Base-by-base conservation (phyloP, 176 grass and related monocot species). In the Phoenix dactylifera region DNA sequence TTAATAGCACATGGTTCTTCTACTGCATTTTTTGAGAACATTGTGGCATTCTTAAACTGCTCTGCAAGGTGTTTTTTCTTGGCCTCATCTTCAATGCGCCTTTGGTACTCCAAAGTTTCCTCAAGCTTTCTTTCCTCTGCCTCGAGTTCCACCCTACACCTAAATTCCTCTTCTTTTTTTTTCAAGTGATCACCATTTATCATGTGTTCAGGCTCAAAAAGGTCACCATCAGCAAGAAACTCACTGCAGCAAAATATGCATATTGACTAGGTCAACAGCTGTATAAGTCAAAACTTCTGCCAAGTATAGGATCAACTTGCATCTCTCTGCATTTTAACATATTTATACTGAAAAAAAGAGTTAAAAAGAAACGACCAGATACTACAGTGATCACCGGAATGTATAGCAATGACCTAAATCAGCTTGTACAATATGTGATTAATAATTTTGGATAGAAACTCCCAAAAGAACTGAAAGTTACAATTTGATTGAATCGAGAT, bases 51-150 rank as follows among this genome's bases (percentile, higher is more conserved):
- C 68, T 66, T 79, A 54, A 35, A 76, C 74, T 95, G 83, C 68
- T 77, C 70, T 44, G 78, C 73, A 12, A 84, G 77, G 55, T 81
- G 83, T 50, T 84, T 83, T 57, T 88, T 60, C 62, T 92, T 98
- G 77, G 87, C 67, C 65, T 88, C 82, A 53, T 92, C 93, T 72
- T 98, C 93, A 54, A 92, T 79, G 60, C 67, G 32, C 62, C 79
- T 79, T 78, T 98, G 93, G 22, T 86, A 82, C 73, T 92, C 79
- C 59, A 98, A 77, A 50, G 81, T 98, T 78, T 86, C 81, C 77
- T 89, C 93, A 50, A 98, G 73, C 56, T 92, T 98, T 71, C 79
- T 89, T 80, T 86, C 82, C 54, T 98, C 93, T 24, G 74, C 86
- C 75, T 90, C 90, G 70, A 86, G 74, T 59, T 86, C 79, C 73